Percentiles rank a stretch among this genome's conserved stretches.
Evolutionary conservation across 768 basidiomycete species (phyloP).

Genomic region (Chiua virens): DNA sequence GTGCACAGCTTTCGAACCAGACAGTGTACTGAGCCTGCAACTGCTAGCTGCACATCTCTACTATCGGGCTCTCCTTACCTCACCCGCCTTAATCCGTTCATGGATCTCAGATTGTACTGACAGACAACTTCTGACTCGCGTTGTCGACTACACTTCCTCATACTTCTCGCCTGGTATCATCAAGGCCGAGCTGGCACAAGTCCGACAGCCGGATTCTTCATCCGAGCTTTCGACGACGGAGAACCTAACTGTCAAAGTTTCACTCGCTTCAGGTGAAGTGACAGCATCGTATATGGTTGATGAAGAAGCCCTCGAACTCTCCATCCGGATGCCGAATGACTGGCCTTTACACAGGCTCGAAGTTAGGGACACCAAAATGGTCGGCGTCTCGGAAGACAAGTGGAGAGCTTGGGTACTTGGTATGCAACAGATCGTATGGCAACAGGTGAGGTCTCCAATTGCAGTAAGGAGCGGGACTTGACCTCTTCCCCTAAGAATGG

Average conservation of each 20-base stretch:
- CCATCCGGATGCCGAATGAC: conserved; percentile 79
- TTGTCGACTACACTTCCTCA: conserved; percentile 76
- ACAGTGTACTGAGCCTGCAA: conserved; percentile 49
- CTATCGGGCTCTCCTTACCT: conserved; percentile 78
- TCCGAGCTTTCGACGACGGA: conserved; percentile 66
- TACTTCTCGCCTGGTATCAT: conserved; percentile 92
- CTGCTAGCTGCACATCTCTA: conserved; percentile 86
- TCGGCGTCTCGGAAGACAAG: conserved; percentile 85
- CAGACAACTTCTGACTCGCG: conserved; percentile 74
- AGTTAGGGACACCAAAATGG: conserved; percentile 77
- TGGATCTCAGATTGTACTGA: conserved; percentile 92
- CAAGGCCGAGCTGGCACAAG: conserved; percentile 72
- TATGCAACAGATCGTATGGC: conserved; percentile 87
- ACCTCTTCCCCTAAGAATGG: conserved; percentile 62
- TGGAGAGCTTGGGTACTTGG: conserved; percentile 95
- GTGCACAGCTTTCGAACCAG: conserved; percentile 56
- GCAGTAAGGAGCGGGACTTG: background rate
- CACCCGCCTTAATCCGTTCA: conserved; percentile 81
- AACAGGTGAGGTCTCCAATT: conserved; percentile 57
- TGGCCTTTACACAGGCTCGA: conserved; percentile 91
- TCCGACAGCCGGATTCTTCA: conserved; percentile 54
- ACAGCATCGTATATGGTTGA: conserved; percentile 84
- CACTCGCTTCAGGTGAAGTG: conserved; percentile 73
- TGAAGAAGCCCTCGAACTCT: conserved; percentile 90
- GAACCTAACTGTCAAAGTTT: conserved; percentile 77